phyloP scores from a whole-genome alignment of 176 grass and related monocot genomes.

The Otatea glauca region DNA sequence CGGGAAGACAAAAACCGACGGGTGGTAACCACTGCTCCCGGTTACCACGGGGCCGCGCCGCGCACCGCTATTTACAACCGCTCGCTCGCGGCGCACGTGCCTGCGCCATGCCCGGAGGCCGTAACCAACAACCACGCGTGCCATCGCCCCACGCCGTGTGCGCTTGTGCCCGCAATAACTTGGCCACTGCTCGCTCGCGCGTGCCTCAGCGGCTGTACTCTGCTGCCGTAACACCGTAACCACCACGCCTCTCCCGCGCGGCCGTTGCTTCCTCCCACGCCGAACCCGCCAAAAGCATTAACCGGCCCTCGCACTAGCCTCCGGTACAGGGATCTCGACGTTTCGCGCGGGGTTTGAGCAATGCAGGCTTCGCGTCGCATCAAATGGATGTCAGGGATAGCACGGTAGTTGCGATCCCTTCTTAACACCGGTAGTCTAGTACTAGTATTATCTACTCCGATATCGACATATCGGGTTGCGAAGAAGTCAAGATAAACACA shows the following conservation, averaged over 20 bases:
- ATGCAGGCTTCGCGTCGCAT: conserved; percentile 21
- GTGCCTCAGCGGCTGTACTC: background rate
- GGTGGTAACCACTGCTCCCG: conserved; percentile 16
- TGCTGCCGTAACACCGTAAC: background rate
- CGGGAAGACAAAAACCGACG: background rate
- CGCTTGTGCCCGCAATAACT: background rate
- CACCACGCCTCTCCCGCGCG: background rate
- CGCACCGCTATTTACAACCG: conserved; percentile 9
- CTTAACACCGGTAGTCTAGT: background rate
- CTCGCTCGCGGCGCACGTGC: background rate
- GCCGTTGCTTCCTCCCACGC: background rate
- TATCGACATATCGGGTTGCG: conserved; percentile 13
- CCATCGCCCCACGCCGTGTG: background rate
- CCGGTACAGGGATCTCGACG: background rate
- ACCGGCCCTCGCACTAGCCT: background rate
- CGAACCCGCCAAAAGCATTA: background rate
- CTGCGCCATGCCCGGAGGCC: background rate
- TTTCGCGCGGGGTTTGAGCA: conserved; percentile 1
- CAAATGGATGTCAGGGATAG: background rate
- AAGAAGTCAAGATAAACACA: conserved; percentile 4
- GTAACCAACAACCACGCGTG: background rate
- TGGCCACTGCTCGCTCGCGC: background rate
- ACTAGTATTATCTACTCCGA: background rate
- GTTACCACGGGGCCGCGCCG: background rate
- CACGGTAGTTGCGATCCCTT: conserved; percentile 30